A percentile compares a stretch with the other conserved stretches of the same genome.
phyloP scores from a whole-genome alignment of 768 basidiomycete genomes.

The Leccinum sublutescens region DNA sequence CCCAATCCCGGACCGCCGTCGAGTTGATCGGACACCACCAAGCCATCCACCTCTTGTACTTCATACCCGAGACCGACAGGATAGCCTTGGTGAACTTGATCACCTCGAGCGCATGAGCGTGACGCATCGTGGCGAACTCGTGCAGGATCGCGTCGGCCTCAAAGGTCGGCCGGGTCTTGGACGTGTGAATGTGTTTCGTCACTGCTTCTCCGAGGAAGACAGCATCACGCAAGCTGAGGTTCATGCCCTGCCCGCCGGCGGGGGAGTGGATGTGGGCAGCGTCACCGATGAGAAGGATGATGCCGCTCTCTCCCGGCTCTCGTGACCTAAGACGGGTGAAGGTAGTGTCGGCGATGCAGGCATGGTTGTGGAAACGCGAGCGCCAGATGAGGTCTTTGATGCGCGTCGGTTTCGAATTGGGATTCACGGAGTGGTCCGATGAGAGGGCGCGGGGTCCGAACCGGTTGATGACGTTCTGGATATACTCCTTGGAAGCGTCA shows the following conservation, averaged over 20 bases:
- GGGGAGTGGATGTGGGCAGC: slow-evolving; percentile 31
- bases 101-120: too few species aligned
- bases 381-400: slow-evolving; percentile 41
- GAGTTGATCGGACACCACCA: slow-evolving; percentile 25
- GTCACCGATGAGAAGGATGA: too few species aligned
- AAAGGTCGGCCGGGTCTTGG: not conserved
- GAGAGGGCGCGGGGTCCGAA: slow-evolving; percentile 31
- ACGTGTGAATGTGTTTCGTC: slow-evolving; percentile 29
- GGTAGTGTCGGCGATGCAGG: slow-evolving; percentile 40
- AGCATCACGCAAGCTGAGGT: slow-evolving; percentile 51
- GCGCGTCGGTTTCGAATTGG: slow-evolving; percentile 22
- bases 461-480: slow-evolving; percentile 28
- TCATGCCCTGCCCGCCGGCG: slow-evolving; percentile 54
- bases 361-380: slow-evolving; percentile 44
- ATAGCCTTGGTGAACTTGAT: slow-evolving; percentile 28
- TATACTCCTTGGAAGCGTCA: too few species aligned
- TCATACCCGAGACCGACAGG: slow-evolving; percentile 20
- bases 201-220: slow-evolving; percentile 42
- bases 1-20: slow-evolving; percentile 20
- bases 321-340: slow-evolving; percentile 28
- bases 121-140: slow-evolving; percentile 1
- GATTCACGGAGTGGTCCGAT: slow-evolving; percentile 31
- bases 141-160: slow-evolving; percentile 32
- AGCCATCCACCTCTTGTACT: slow-evolving; percentile 8
- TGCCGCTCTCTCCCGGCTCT: too few species aligned